Percentiles rank a stretch among this genome's conserved stretches.
phyloP scores from a whole-genome alignment of 2,329 filamentous ascomycete genomes.

The Coleophoma crateriformis region DNA sequence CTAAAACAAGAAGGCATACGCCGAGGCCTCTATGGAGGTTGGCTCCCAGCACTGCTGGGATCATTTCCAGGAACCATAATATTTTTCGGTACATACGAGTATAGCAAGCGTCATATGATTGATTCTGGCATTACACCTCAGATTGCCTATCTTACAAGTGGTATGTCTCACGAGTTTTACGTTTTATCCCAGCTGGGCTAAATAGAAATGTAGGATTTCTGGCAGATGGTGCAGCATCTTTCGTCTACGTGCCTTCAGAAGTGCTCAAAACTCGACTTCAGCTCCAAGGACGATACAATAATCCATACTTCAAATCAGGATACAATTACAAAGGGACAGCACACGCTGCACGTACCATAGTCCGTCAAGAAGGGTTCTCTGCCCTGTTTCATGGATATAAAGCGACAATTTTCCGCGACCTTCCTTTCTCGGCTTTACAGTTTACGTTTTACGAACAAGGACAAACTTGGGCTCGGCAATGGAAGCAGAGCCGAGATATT shows the following conservation, averaged over 20 bases:
- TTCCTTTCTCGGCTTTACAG: slow-evolving; percentile 93
- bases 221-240: slow-evolving; percentile 84
- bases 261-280: slow-evolving; percentile 97
- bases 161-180: slow-evolving; percentile 38
- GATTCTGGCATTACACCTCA: slow-evolving; percentile 78
- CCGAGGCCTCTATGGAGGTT: slow-evolving; percentile 88
- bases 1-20: slow-evolving; percentile 85
- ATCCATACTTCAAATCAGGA: slow-evolving; percentile 86
- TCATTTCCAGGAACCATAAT: slow-evolving; percentile 91
- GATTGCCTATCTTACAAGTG: slow-evolving; percentile 79
- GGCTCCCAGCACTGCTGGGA: slow-evolving; percentile 81
- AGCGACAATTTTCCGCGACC: slow-evolving; percentile 87
- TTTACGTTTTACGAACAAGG: slow-evolving; percentile 99
- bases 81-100: slow-evolving; percentile 97
- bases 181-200: not conserved
- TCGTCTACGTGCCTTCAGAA: slow-evolving; percentile 94
- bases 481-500: slow-evolving; percentile 76
- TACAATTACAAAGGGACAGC: slow-evolving; percentile 90
- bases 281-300: slow-evolving; percentile 91
- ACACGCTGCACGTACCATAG: slow-evolving; percentile 82
- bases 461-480: slow-evolving; percentile 72
- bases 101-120: slow-evolving; percentile 83
- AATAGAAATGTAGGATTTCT: slow-evolving; percentile 61
- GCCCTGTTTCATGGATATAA: slow-evolving; percentile 97
- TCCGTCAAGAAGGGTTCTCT: slow-evolving; percentile 71